phyloP scores from a whole-genome alignment of 148 eudicot species.

The Vaccinium darrowii region DNA sequence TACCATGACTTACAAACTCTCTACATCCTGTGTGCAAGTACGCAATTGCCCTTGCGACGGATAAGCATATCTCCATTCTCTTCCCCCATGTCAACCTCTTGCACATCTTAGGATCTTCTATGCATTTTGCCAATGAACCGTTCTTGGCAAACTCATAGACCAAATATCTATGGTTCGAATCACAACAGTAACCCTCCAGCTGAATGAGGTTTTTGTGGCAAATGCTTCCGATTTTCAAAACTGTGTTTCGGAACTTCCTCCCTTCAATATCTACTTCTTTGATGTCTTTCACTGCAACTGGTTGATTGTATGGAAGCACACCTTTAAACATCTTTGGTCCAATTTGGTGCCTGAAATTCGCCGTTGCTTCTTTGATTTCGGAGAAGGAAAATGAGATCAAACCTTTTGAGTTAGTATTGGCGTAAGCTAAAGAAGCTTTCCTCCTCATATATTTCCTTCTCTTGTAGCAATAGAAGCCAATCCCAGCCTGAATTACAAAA shows the following conservation, averaged over 20 bases:
- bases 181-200: conserved; percentile 61
- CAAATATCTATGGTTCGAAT: conserved; percentile 42
- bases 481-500: conserved; percentile 34
- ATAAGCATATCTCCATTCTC: conserved; percentile 45
- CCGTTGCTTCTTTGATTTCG: conserved; percentile 53
- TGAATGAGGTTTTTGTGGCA: conserved; percentile 50
- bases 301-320: conserved; percentile 28
- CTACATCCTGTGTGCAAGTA: conserved; percentile 66
- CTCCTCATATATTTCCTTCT: conserved; percentile 29
- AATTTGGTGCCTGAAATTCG: conserved; percentile 46
- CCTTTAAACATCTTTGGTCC: conserved; percentile 47
- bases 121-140: conserved; percentile 43
- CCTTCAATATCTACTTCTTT: conserved; percentile 28
- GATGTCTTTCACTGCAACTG: conserved; percentile 41
- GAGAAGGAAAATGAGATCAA: conserved; percentile 40
- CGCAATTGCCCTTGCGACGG: conserved; percentile 49
- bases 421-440: conserved; percentile 29
- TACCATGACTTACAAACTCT: conserved; percentile 63
- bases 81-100: conserved; percentile 53
- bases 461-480: conserved; percentile 44
- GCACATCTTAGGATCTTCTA: conserved; percentile 40
- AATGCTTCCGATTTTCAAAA: conserved; percentile 45
- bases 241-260: conserved; percentile 40
- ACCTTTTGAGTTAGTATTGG: conserved; percentile 34
- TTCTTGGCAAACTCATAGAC: conserved; percentile 50